These are phyloP conservation scores for Zygotorulaspora chibaensis DNA, from an alignment of 805 yeast species.

Conservation along the genomic window DNA sequence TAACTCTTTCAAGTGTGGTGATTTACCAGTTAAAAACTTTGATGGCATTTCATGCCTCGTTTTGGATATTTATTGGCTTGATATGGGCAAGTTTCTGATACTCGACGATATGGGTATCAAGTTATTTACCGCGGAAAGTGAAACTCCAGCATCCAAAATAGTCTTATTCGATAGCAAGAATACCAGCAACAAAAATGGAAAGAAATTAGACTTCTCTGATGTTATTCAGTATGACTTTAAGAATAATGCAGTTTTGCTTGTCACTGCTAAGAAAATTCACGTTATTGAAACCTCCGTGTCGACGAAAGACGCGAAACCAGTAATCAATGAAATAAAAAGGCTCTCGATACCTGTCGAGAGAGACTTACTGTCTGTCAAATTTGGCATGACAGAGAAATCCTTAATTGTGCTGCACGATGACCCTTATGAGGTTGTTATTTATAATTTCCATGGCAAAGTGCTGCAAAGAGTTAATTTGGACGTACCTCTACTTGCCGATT, in stretches of 20 bases:
- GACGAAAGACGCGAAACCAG: not conserved
- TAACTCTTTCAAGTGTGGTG: constrained; percentile 12
- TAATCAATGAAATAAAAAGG: constrained; percentile 13
- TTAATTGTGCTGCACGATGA: constrained; percentile 23
- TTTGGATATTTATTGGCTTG: constrained; percentile 27
- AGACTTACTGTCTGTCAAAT: constrained; percentile 16
- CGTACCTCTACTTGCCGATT: constrained; percentile 10
- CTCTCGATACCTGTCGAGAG: constrained; percentile 12
- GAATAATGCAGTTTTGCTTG: constrained; percentile 29
- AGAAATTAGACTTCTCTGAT: constrained; percentile 10
- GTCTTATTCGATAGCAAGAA: constrained; percentile 13
- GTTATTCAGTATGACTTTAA: constrained; percentile 25
- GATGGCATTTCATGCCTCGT: constrained; percentile 15
- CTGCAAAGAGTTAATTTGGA: constrained; percentile 25
- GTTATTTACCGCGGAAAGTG: constrained; percentile 14
- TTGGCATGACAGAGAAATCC: constrained; percentile 35
- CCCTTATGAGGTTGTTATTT: constrained; percentile 25
- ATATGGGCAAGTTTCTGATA: constrained; percentile 17
- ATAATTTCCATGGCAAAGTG: constrained; percentile 28
- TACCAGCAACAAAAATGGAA: not conserved
- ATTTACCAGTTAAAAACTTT: constrained; percentile 13
- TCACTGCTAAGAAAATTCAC: constrained; percentile 13
- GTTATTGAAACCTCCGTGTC: constrained; percentile 8
- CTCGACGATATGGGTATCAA: constrained; percentile 22
- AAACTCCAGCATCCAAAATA: constrained; percentile 12